These are phyloP conservation scores for Lolium perenne DNA, from an alignment of 176 grass and related monocot species.

Conservation along the genomic window DNA sequence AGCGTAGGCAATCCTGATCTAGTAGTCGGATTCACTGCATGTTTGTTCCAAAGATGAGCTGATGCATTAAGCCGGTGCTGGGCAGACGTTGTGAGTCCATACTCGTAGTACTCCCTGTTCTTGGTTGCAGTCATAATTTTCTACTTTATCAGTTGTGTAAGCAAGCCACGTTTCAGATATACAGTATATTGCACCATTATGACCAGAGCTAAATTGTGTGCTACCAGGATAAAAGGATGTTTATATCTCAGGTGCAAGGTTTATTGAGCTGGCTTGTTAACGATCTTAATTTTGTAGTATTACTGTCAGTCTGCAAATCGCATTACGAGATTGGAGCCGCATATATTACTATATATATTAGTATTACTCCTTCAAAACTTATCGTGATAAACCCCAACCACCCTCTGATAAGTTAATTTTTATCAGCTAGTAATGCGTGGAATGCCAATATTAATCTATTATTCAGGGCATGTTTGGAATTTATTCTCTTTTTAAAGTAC, in stretches of 20 bases:
- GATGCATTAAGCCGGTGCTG: too few relatives aligned
- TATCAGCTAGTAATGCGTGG: not conserved
- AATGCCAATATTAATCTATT: not conserved
- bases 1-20: too few relatives aligned
- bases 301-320: not conserved
- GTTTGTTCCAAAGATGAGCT: too few relatives aligned
- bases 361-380: not conserved
- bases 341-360: not conserved
- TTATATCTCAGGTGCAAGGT: not conserved
- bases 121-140: too few relatives aligned
- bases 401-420: not conserved
- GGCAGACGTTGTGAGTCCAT: too few relatives aligned
- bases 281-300: not conserved
- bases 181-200: not conserved
- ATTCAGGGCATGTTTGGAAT: not conserved
- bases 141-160: not conserved
- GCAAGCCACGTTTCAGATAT: not conserved
- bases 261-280: not conserved
- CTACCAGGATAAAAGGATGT: slow-evolving; percentile 1
- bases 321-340: not conserved
- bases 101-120: too few relatives aligned
- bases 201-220: not conserved
- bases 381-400: not conserved
- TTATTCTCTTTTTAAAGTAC: not conserved
- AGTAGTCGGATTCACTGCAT: too few relatives aligned